phyloP scores from a whole-genome alignment of 1,284 basidiomycete genomes.

The Tylopilus microsporus region DNA sequence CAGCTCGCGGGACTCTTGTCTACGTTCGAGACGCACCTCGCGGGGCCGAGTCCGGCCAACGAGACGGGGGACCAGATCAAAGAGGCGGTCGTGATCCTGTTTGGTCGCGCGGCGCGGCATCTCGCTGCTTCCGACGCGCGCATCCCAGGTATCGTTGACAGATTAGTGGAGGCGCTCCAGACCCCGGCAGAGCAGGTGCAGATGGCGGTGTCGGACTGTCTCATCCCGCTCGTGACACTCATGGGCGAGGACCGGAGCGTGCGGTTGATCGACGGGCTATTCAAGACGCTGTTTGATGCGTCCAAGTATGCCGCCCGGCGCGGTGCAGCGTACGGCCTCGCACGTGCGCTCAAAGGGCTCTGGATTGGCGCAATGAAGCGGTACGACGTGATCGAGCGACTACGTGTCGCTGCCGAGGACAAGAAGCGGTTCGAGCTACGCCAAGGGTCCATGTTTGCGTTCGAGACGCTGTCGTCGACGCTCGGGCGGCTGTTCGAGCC shows the following conservation, averaged over 20 bases:
- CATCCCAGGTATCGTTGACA: constrained; percentile 80
- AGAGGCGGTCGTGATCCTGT: constrained; percentile 92
- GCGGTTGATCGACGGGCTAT: constrained; percentile 70
- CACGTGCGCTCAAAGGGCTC: constrained; percentile 86
- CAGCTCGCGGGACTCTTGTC: constrained; percentile 75
- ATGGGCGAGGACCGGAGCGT: constrained; percentile 60
- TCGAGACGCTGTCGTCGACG: constrained; percentile 85
- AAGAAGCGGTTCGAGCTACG: constrained; percentile 84
- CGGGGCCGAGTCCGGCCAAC: constrained; percentile 54
- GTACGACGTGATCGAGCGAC: constrained; percentile 71
- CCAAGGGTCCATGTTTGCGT: constrained; percentile 93
- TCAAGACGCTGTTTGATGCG: constrained; percentile 71
- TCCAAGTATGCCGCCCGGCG: constrained; percentile 88
- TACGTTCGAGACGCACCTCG: constrained; percentile 82
- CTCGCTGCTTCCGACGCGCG: constrained; percentile 73
- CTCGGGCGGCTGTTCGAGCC: constrained; percentile 92
- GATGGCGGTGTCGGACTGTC: constrained; percentile 91
- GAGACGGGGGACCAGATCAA: constrained; percentile 85
- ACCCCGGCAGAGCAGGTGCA: constrained; percentile 97
- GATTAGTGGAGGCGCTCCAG: constrained; percentile 87
- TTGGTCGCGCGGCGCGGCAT: constrained; percentile 90
- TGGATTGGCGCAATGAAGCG: constrained; percentile 86
- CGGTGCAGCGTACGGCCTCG: constrained; percentile 94
- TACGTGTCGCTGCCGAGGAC: constrained; percentile 80
- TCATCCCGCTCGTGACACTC: constrained; percentile 80